Evolutionary conservation across 176 grass and related monocot species (phyloP).

Genomic region (Hyparrhenia diplandra): DNA sequence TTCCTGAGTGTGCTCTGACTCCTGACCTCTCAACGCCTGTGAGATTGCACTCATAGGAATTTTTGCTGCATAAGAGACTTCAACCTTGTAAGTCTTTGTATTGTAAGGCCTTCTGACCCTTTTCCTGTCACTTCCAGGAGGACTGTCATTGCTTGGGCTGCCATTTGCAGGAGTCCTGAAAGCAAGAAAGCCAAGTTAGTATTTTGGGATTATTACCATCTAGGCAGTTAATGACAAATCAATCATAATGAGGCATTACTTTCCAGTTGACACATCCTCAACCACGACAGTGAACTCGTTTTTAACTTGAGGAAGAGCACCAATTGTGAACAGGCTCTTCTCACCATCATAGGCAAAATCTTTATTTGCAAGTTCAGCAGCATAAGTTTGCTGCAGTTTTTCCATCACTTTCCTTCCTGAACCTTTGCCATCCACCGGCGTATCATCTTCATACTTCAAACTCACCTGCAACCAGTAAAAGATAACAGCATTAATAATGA

Average conservation of each 20-base stretch:
- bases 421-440: conserved; percentile 77
- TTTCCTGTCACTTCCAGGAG: conserved; percentile 56
- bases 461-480: conserved; percentile 47
- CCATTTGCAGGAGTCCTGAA: conserved; percentile 57
- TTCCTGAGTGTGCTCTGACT: conserved; percentile 74
- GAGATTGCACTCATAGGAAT: conserved; percentile 81
- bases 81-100: conserved; percentile 75
- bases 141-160: conserved; percentile 48
- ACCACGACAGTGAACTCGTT: conserved; percentile 72
- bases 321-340: conserved; percentile 79
- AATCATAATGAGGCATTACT: conserved; percentile 37
- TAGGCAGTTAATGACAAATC: not conserved
- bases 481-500: not conserved
- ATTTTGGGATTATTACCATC: not conserved
- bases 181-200: not conserved
- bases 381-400: conserved; percentile 71
- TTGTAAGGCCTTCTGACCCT: conserved; percentile 55
- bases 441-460: conserved; percentile 85
- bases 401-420: conserved; percentile 66
- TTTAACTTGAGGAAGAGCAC: conserved; percentile 64
- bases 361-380: conserved; percentile 59
- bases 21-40: conserved; percentile 67
- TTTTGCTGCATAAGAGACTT: conserved; percentile 57
- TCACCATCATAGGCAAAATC: conserved; percentile 93
- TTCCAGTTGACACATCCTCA: conserved; percentile 62